Evolutionary conservation across 75 land plant genomes (phyloP), one percentile per base, ranked within the genome.

Genomic region (Pinus albicaulis): DNA sequence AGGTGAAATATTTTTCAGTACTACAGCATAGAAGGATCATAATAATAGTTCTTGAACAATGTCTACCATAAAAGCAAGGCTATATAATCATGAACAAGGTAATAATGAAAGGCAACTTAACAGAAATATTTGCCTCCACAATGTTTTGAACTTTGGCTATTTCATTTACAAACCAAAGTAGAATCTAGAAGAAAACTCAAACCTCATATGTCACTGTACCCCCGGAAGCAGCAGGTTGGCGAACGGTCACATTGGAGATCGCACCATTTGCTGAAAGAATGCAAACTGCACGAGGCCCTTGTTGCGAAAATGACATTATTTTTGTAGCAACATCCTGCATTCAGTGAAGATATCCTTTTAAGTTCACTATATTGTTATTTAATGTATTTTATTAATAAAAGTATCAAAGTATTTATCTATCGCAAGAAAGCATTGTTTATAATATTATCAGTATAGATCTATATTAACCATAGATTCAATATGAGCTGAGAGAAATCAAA

Each of bases 181-280:
- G 53, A 48, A 10, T 48, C 53, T 48, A 11, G 53, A 48, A 48
- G 53, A 48, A 48, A 61, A 61, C n/a, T 59, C 78, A 66, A 57
- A 89, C 92, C 92, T 89, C 92, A 80, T 89, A 89, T 69, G 92
- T 89, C 26, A 87, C 82, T 58, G 84, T 84, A 73, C 92, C 90
- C 55, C 90, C 90, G 44, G 89, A 87, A 44, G 82, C 80, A 28
- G 89, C 59, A 62, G 88, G 88, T 66, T 87, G 91, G 22, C 89
- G 86, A 56, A 89, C 76, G 55, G 89, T 82, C 55, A 87, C 92
- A 73, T 85, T 87, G 12, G 92, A 89, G 19, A 89, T 85, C 41
- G 90, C 82, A 55, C 92, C 92, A 82, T 80, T 80, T 2, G 92
- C 92, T 44, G 92, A 87, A 23, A 89, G 69, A 26, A 89, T 90